Evolutionary conservation across 257 asterid species (phyloP), one percentile per base, ranked within the genome.

Genomic region (Pogostemon cablin): DNA sequence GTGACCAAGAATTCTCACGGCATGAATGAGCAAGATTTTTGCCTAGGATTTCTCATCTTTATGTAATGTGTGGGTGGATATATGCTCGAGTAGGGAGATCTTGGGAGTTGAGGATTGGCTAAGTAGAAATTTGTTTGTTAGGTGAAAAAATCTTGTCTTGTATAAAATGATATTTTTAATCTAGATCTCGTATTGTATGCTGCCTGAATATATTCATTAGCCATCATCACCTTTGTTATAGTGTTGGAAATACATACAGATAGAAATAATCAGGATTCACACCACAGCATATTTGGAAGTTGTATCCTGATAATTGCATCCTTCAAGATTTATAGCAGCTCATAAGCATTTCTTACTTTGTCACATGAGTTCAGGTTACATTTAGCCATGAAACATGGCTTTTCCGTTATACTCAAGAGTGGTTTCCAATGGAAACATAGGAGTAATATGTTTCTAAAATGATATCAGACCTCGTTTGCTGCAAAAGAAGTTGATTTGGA

Each of bases 331-430:
- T 42, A 7, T 3, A 34, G 0, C 50, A 25, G 61, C 12, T 62
- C 5, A 9, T 62, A 72, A 66, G 67, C 55, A 58, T 59, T 44
- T 50, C 53, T 81, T 41, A 70, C 47, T 65, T 11, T 15, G 32
- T 65, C 35, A 46, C 10, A 49, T 15, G 15, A 15, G 15, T 15
- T 15, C 83, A 75, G 84, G 80, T 75, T 68, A 75, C 67, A 53
- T 72, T 73, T 74, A 62, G 74, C 79, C 4, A 39, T 15, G 86
- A 80, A 79, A 80, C 71, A 91, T 91, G 97, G 87, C 90, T 58
- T 82, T 81, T 67, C 72, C 88, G 40, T 77, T 83, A 58, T 84
- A 75, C 83, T 85, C 96, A 7, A 82, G 84, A 62, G 80, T 85
- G 69, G 83, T 82, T 79, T 76, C 87, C 3, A 76, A 84, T 57